phyloP scores from a whole-genome alignment of 371 early-diverging fungal species.

The Mucor velutinosus region DNA sequence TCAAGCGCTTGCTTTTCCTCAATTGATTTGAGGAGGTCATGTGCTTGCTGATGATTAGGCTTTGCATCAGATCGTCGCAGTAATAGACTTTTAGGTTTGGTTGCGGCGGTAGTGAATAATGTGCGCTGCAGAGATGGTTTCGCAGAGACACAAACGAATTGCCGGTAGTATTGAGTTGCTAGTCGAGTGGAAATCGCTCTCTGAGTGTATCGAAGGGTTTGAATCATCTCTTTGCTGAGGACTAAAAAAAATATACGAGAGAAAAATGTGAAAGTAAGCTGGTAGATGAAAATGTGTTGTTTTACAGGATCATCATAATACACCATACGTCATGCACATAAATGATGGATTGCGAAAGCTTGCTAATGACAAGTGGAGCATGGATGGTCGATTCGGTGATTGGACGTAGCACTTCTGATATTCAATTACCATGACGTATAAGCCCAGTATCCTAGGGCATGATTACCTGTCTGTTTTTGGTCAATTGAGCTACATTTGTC shows the following conservation, averaged over 20 bases:
- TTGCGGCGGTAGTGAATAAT: not conserved
- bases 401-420: not conserved
- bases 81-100: not conserved
- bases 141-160: not conserved
- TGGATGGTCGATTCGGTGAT: not conserved
- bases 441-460: too few relatives aligned
- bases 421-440: not conserved
- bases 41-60: conserved; percentile 16
- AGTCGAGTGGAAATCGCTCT: not conserved
- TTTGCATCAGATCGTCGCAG: not conserved
- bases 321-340: not conserved
- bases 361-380: not conserved
- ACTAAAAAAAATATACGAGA: not conserved
- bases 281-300: not conserved
- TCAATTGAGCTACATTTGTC: too few relatives aligned
- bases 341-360: not conserved
- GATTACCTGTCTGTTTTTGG: too few relatives aligned
- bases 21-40: conserved; percentile 33
- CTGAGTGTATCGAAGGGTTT: not conserved
- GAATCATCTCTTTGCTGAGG: not conserved
- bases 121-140: not conserved
- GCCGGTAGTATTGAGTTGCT: not conserved
- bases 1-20: conserved; percentile 17
- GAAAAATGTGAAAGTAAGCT: not conserved
- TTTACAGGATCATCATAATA: not conserved